Evolutionary conservation across 2,329 filamentous ascomycete species (phyloP).

Genomic region (Claviceps maximensis): DNA sequence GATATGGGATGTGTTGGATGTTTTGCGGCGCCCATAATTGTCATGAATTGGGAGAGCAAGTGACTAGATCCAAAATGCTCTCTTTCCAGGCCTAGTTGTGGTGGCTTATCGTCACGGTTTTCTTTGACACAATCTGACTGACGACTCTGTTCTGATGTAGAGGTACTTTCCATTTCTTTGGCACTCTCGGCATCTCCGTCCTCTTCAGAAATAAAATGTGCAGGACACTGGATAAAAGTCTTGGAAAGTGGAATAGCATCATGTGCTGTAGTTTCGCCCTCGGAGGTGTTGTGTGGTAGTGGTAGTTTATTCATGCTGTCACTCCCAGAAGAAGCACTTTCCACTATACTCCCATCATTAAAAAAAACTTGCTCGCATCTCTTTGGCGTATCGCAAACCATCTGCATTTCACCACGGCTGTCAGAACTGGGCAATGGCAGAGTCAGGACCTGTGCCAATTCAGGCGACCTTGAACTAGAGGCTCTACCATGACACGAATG

Average conservation of each 20-base stretch:
- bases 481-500: not conserved
- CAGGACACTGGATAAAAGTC: not conserved
- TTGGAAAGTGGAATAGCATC: not conserved
- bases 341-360: not conserved
- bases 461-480: not conserved
- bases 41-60: conserved; percentile 6
- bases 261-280: not conserved
- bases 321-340: not conserved
- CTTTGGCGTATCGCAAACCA: not conserved
- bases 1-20: not conserved
- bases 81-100: not conserved
- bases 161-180: not conserved
- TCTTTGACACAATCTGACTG: not conserved
- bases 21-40: conserved; percentile 1
- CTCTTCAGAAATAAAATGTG: not conserved
- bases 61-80: not conserved
- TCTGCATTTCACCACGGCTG: not conserved
- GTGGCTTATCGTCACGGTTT: not conserved
- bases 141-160: not conserved
- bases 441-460: not conserved
- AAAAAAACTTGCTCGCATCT: not conserved
- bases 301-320: not conserved
- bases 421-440: not conserved
- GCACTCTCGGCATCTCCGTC: not conserved
- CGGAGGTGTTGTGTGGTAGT: not conserved